Evolutionary conservation across 2,329 filamentous ascomycete species (phyloP), one percentile per base, ranked within the genome.

Genomic region (Esteya vermicola): DNA sequence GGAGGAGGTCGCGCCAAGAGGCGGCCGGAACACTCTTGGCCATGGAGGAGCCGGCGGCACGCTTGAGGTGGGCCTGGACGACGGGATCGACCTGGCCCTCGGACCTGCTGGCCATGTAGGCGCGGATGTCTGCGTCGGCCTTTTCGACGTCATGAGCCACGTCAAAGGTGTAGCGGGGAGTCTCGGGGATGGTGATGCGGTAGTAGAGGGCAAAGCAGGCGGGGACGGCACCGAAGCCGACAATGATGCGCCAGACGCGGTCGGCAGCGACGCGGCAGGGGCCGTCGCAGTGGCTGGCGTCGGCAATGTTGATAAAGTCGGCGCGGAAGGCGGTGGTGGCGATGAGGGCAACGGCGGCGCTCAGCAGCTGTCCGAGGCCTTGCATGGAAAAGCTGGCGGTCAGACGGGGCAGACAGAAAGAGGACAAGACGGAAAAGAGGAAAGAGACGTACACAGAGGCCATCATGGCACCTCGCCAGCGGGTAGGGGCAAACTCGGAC

Each of bases 401-500:
- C 83, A 14, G 80, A 7, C 10, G n/a, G 26, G 9, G 5, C 4
- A 14, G 4, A n/a, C 12, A 23, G 16, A 14, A 16, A n/a, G 28
- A 31, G 28, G 9, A n/a, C 12, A 33, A 2, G 13, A 34, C 9
- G 21, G 23, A 13, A 3, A 21, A 10, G 18, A 18, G 20, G 18
- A 22, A 18, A 5, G 26, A 35, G 25, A 26, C 38, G 16, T 12
- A 40, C 12, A 48, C 47, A 1, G 45, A 41, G 6, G 78, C 81
- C 66, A 91, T 82, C 79, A 91, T 89, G 43, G 78, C 81, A 45
- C 82, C 84, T 50, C 84, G 70, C 75, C 81, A 86, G 51, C 80
- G 75, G 12, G 83, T 89, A 3, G 81, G 85, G 9, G 83, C 81
- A 54, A 89, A 65, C 67, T 91, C 84, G 10, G 83, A 81, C 6